Evolutionary conservation across 495 filamentous ascomycete species (phyloP).

Genomic region (Symbiotaphrina buchneri): DNA sequence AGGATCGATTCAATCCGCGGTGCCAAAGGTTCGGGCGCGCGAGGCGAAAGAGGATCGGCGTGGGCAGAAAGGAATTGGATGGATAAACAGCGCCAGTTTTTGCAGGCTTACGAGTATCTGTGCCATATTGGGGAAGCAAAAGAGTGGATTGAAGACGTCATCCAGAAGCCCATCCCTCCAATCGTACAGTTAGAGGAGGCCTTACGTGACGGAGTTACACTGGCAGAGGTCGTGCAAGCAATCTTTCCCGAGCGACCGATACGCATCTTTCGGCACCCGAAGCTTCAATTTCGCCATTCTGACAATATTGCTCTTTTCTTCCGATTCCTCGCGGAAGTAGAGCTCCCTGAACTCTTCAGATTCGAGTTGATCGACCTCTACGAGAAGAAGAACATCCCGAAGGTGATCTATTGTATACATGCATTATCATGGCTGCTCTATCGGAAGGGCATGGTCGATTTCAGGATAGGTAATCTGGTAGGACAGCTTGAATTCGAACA

Average conservation of each 20-base stretch:
- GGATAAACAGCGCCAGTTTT: conserved; percentile 90
- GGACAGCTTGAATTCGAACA: conserved; percentile 95
- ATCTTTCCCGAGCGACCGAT: conserved; percentile 51
- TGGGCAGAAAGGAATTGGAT: conserved; percentile 92
- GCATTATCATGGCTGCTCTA: conserved; percentile 89
- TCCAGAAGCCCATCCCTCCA: conserved; percentile 70
- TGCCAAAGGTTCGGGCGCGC: conserved; percentile 18
- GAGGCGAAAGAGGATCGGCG: conserved; percentile 25
- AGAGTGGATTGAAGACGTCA: conserved; percentile 95
- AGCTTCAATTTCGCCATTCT: conserved; percentile 84
- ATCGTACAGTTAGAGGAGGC: conserved; percentile 95
- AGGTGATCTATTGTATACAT: conserved; percentile 97
- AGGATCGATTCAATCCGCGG: conserved; percentile 34
- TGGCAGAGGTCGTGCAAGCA: conserved; percentile 89
- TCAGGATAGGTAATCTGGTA: conserved; percentile 95
- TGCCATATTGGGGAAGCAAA: conserved; percentile 99
- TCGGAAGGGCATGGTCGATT: conserved; percentile 81
- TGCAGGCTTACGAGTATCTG: conserved; percentile 96
- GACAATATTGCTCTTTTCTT: conserved; percentile 96
- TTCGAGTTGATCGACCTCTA: conserved; percentile 97
- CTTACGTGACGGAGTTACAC: conserved; percentile 75
- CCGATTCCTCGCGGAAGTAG: conserved; percentile 75
- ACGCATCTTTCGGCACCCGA: conserved; percentile 65
- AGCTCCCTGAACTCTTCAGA: conserved; percentile 90
- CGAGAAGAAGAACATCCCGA: conserved; percentile 99